Base-by-base conservation (phyloP, 805 yeast species). In the Wickerhamomyces bisporus region DNA sequence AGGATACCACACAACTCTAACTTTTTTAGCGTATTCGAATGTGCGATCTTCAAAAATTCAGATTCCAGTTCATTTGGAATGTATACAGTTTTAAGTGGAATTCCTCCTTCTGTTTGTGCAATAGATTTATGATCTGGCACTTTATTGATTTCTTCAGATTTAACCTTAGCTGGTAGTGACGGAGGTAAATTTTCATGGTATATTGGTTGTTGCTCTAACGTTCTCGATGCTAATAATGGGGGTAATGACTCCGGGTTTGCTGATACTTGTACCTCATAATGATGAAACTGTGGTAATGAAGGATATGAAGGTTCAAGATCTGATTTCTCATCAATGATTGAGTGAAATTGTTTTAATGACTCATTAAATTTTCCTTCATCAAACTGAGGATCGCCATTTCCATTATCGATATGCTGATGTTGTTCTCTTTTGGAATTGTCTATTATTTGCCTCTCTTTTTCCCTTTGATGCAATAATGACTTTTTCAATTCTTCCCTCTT, bases 1-100 rank as follows among this genome's bases (percentile, higher is more conserved):
- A 79, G 62, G 16, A 79, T 75, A 11, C 86, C 86, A 51, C 85
- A 79, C 0, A 85, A 79, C 49, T 79, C 86, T 13, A 80, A 58
- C 28, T 70, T 71, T 13, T 57, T 57, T 2, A 33, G 18, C 1
- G 86, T 79, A 49, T 79, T 80, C 4, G 58, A 44, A 14, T 55
- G 47, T 1, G 85, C 79, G 11, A 75, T 51, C 18, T 55, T 48
- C 8, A 77, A 59, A 47, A 79, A 79, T 18, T 51, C 42, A 2
- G 55, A 40, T 23, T 73, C 63, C 15, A 79, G 57, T 19, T 58
- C 57, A 0, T 55, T 36, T 1, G 86, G 81, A 11, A 78, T 52
- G 49, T 67, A 77, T 2, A 77, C 55, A 0, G 75, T 64, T 36
- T 82, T 63, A 35, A 79, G 52, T 4, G 79, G 74, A 9, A 62